Conservation (phyloP, 163 green algal genomes). For the Coccomyxa subellipsoidea region DNA sequence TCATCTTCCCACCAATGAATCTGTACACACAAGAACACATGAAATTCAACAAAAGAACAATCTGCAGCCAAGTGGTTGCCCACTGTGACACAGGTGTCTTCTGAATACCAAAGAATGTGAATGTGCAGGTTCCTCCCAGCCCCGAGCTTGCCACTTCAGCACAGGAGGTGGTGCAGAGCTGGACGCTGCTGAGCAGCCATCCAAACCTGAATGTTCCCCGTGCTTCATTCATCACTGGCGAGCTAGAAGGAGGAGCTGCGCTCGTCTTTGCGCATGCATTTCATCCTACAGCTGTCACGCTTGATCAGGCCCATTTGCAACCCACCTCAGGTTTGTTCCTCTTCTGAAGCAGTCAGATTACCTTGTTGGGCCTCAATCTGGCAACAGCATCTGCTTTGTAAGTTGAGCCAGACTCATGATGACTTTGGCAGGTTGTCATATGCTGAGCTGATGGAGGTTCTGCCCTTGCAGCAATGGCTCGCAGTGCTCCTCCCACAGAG, state of each 20-base stretch:
- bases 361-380: no score
- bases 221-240: constrained; percentile 66
- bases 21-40: neutral
- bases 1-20: no score
- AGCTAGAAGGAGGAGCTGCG: constrained; percentile 54
- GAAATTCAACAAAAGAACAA: no score
- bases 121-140: constrained; percentile 58
- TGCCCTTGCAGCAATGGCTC: constrained; percentile 15
- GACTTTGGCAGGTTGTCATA: neutral
- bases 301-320: constrained; percentile 55
- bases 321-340: constrained; percentile 14
- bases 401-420: neutral
- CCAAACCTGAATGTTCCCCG: constrained; percentile 61
- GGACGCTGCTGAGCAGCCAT: constrained; percentile 59
- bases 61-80: no score
- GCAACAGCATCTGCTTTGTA: neutral
- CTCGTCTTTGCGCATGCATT: constrained; percentile 73
- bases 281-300: constrained; percentile 49
- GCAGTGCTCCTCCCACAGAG: constrained; percentile 53
- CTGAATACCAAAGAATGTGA: no score
- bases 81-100: no score
- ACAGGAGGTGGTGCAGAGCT: constrained; percentile 60
- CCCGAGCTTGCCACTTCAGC: constrained; percentile 60
- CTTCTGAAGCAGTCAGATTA: neutral
- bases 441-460: neutral